Evolutionary conservation across 208 protist genomes (phyloP).

Genomic region (Leishmania arabica): DNA sequence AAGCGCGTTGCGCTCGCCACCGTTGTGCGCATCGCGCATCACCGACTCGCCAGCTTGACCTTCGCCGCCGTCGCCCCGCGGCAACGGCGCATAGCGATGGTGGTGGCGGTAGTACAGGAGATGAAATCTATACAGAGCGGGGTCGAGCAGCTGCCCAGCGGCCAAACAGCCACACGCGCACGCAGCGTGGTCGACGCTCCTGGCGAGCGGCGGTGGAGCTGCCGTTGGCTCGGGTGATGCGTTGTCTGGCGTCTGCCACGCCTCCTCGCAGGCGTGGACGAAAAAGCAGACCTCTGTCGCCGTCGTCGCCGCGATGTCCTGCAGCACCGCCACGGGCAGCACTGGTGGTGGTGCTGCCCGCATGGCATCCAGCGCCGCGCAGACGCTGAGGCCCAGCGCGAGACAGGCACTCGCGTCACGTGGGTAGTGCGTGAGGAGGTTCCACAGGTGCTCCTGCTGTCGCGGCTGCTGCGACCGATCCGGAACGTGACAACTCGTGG

Average conservation of each 20-base stretch:
- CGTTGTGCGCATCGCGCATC: too few species aligned
- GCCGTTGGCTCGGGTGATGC: neutral
- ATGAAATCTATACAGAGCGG: slow-evolving; percentile 21
- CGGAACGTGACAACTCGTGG: neutral
- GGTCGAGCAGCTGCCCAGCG: slow-evolving; percentile 15
- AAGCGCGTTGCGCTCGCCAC: slow-evolving; percentile 7
- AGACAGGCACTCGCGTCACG: slow-evolving; percentile 27
- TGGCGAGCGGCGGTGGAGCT: neutral
- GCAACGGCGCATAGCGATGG: neutral
- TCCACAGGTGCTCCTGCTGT: slow-evolving; percentile 13
- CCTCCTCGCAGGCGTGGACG: slow-evolving; percentile 6
- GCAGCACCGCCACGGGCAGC: slow-evolving; percentile 9
- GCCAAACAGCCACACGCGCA: slow-evolving; percentile 31
- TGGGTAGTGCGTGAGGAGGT: slow-evolving; percentile 19
- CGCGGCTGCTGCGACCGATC: neutral
- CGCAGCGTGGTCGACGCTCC: neutral
- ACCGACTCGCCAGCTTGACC: neutral
- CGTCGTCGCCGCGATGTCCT: slow-evolving; percentile 10
- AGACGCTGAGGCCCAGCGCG: slow-evolving; percentile 13
- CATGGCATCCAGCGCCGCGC: slow-evolving; percentile 16
- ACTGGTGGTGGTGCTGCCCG: slow-evolving; percentile 11
- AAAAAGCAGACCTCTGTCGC: neutral
- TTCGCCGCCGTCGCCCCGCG: neutral
- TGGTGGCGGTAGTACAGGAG: slow-evolving; percentile 15
- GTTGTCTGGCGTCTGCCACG: neutral